Percentiles rank a stretch among this genome's conserved stretches.
Evolutionary conservation across 129 eudicot species (phyloP).

Genomic region (Ambrosia trifida): DNA sequence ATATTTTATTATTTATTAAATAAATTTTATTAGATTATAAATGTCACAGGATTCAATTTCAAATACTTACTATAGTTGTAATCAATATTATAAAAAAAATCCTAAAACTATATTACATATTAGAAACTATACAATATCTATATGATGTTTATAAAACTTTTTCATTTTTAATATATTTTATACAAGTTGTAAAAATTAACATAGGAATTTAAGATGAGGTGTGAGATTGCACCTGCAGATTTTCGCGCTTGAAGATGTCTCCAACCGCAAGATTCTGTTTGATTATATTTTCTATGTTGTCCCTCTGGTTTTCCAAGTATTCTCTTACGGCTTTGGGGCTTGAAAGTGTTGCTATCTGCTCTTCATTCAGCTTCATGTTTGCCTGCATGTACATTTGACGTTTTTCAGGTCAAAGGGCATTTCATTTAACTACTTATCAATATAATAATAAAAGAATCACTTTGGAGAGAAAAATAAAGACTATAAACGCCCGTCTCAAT

Average conservation of each 20-base stretch:
- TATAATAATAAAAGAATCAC: not conserved
- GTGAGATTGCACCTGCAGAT: constrained; percentile 55
- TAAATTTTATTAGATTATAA: no score
- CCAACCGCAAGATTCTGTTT: constrained; percentile 92
- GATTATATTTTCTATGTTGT: constrained; percentile 63
- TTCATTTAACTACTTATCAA: not conserved
- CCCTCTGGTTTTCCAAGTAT: constrained; percentile 73
- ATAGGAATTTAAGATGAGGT: no score
- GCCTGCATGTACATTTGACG: constrained; percentile 42
- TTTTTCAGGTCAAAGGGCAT: constrained; percentile 20
- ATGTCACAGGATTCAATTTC: no score
- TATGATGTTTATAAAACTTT: no score
- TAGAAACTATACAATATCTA: no score
- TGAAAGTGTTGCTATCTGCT: constrained; percentile 76
- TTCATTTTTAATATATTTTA: no score
- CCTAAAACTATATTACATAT: no score
- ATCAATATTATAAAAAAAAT: no score
- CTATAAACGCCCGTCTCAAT: not conserved
- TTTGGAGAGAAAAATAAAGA: not conserved
- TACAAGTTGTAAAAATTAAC: no score
- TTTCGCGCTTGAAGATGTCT: constrained; percentile 93
- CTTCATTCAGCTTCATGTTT: constrained; percentile 68
- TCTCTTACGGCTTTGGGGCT: constrained; percentile 82
- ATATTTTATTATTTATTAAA: no score
- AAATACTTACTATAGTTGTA: no score